phyloP scores from a whole-genome alignment of 78 protist genomes.

The Dictyostelium capitatum region DNA sequence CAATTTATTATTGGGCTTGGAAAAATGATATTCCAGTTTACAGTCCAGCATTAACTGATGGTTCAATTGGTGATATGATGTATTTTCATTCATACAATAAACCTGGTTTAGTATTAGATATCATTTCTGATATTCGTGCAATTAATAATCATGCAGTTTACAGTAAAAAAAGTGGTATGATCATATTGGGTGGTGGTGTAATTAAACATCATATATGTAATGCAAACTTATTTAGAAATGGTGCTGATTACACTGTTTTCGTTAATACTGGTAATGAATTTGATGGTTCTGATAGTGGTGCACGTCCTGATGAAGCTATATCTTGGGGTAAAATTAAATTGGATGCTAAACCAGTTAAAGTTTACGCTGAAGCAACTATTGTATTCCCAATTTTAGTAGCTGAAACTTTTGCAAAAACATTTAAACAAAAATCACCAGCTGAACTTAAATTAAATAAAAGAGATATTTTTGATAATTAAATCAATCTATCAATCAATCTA shows the following conservation, averaged over 20 bases:
- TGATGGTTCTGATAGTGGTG: slow-evolving; percentile 98
- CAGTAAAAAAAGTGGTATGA: slow-evolving; percentile 95
- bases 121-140: slow-evolving; percentile 91
- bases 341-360: slow-evolving; percentile 96
- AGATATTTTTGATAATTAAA: slow-evolving; percentile 15
- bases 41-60: slow-evolving; percentile 99
- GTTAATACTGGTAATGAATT: slow-evolving; percentile 95
- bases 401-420: slow-evolving; percentile 88
- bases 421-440: slow-evolving; percentile 16
- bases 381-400: slow-evolving; percentile 93
- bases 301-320: slow-evolving; percentile 99
- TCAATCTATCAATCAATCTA: not conserved
- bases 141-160: slow-evolving; percentile 90
- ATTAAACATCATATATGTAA: slow-evolving; percentile 99
- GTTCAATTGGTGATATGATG: slow-evolving; percentile 99
- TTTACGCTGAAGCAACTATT: slow-evolving; percentile 92
- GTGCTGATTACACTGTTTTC: slow-evolving; percentile 97
- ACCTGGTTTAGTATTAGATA: slow-evolving; percentile 97
- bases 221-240: slow-evolving; percentile 99
- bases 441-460: slow-evolving; percentile 45
- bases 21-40: slow-evolving; percentile 98
- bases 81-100: slow-evolving; percentile 95
- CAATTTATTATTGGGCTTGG: slow-evolving; percentile 98
- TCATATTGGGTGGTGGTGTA: slow-evolving; percentile 99
- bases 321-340: slow-evolving; percentile 99